Conservation (phyloP, 176 grass and related monocot species). For the Rhynchospora breviuscula region DNA sequence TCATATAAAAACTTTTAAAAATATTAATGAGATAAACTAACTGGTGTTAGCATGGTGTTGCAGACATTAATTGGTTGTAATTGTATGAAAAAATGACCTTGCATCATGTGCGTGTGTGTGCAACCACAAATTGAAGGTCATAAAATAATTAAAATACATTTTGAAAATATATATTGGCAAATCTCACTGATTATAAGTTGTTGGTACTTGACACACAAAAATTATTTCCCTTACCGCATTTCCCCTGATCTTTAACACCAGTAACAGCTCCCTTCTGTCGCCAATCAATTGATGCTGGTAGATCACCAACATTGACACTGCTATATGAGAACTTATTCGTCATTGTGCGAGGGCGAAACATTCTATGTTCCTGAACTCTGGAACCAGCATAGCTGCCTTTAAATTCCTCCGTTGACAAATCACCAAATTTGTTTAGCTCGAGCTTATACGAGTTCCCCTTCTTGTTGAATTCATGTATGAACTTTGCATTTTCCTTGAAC, state of each 20-base stretch:
- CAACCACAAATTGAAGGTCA: not conserved
- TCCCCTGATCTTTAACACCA: conserved; percentile 57
- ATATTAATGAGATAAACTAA: not conserved
- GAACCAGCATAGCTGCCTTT: conserved; percentile 39
- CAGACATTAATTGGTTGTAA: not conserved
- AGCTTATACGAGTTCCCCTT: conserved; percentile 50
- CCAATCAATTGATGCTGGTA: conserved; percentile 58
- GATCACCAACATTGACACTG: not conserved
- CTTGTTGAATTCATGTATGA: conserved; percentile 68
- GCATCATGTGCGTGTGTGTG: not conserved
- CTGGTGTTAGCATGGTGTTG: not conserved
- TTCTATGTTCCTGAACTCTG: conserved; percentile 32
- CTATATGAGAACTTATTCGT: conserved; percentile 44
- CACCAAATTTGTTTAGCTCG: conserved; percentile 63
- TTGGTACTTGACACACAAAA: not conserved
- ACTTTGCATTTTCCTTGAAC: conserved; percentile 64
- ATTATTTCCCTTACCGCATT: conserved; percentile 35
- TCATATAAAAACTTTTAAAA: not conserved
- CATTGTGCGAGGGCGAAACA: not conserved
- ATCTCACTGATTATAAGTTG: not conserved
- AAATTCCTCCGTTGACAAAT: conserved; percentile 56
- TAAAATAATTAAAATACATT: too few species aligned
- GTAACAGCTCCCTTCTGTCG: conserved; percentile 53
- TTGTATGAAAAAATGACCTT: not conserved
- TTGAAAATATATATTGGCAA: not conserved